Percentiles rank a stretch among this genome's conserved stretches.
Conservation (phyloP, 495 filamentous ascomycete species). For the Aspergillus haitiensis region DNA sequence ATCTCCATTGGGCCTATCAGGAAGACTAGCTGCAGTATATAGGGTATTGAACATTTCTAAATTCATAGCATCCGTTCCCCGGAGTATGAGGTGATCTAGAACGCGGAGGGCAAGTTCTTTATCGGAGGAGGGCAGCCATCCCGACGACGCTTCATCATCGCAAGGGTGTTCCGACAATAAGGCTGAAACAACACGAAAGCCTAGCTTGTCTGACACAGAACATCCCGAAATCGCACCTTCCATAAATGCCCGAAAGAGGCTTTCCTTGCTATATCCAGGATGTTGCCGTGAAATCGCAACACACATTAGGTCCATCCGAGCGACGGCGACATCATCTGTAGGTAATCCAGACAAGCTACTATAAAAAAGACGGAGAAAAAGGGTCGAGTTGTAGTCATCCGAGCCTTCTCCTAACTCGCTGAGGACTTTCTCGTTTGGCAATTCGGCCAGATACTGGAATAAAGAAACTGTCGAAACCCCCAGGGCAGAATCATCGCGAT, state of each 20-base stretch:
- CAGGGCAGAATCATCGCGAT: slow-evolving; percentile 8
- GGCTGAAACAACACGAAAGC: slow-evolving; percentile 36
- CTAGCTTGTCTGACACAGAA: slow-evolving; percentile 37
- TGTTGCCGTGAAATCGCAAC: slow-evolving; percentile 41
- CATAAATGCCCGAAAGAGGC: slow-evolving; percentile 32
- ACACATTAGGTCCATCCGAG: slow-evolving; percentile 38
- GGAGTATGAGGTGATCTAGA: slow-evolving; percentile 46
- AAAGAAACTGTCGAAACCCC: slow-evolving; percentile 28
- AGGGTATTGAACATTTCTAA: slow-evolving; percentile 47
- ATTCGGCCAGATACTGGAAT: slow-evolving; percentile 35
- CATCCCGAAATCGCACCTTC: slow-evolving; percentile 35
- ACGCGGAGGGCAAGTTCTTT: slow-evolving; percentile 46
- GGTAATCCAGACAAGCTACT: slow-evolving; percentile 33
- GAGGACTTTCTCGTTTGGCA: slow-evolving; percentile 33
- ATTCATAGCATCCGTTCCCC: slow-evolving; percentile 44
- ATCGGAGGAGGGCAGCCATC: slow-evolving; percentile 28
- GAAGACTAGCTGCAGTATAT: slow-evolving; percentile 30
- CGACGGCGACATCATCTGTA: slow-evolving; percentile 29
- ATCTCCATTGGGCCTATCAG: slow-evolving; percentile 12
- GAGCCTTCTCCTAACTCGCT: slow-evolving; percentile 42
- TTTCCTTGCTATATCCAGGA: slow-evolving; percentile 37
- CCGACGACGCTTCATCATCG: slow-evolving; percentile 8
- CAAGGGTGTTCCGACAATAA: slow-evolving; percentile 34
- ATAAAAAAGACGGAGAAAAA: slow-evolving; percentile 52
- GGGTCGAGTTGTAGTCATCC: slow-evolving; percentile 45